Conservation (phyloP, 2,329 filamentous ascomycete species). For the Aspergillus uvarum region DNA sequence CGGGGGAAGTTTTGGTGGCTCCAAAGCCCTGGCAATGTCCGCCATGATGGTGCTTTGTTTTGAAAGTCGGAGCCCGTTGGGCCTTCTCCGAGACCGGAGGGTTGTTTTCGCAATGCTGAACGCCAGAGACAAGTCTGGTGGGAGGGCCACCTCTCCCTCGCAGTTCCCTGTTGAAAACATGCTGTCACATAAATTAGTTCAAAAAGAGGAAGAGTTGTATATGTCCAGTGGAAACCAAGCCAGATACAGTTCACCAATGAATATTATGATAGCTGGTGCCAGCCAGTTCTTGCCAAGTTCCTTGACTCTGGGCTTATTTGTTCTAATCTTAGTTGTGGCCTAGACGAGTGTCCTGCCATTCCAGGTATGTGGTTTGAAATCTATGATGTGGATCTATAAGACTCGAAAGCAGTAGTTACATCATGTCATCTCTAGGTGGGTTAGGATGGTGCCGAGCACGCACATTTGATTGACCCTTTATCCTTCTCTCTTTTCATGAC, state of each 20-base stretch:
- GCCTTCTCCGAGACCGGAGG: conserved; percentile 1
- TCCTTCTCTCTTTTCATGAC: neutral
- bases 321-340: no score
- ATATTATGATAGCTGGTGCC: neutral
- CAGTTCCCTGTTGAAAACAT: conserved; percentile 8
- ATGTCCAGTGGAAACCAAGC: conserved; percentile 1
- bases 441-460: neutral
- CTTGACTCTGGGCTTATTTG: neutral
- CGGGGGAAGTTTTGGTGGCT: conserved; percentile 13
- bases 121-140: conserved; percentile 4
- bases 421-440: neutral
- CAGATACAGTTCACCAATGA: neutral
- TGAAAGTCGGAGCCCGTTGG: neutral
- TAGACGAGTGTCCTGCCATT: neutral
- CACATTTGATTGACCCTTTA: neutral
- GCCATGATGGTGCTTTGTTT: conserved; percentile 3
- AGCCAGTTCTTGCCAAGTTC: neutral
- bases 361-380: neutral
- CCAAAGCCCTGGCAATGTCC: conserved; percentile 5
- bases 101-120: neutral
- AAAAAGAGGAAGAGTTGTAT: conserved; percentile 5
- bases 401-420: neutral
- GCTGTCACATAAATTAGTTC: conserved; percentile 7
- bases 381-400: neutral
- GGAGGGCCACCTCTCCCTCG: conserved; percentile 2